A percentile compares a stretch with the other conserved stretches of the same genome.
These are phyloP conservation scores for Lenzites betulinus DNA, from an alignment of 768 basidiomycete genomes.

Conservation along the genomic window DNA sequence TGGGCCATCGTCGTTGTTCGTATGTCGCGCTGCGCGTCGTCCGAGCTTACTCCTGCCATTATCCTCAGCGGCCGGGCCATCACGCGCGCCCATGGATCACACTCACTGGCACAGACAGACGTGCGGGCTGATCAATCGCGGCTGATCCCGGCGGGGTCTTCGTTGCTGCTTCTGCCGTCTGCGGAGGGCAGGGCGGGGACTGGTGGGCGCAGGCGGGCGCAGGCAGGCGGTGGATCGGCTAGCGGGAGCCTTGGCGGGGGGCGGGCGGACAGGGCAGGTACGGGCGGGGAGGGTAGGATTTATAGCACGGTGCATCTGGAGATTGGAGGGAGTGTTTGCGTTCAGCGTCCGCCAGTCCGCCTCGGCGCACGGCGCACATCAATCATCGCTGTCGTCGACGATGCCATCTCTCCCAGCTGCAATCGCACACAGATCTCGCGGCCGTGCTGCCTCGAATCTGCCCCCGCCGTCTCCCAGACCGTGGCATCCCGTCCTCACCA, in stretches of 20 bases:
- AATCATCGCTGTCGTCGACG: slow-evolving; percentile 30
- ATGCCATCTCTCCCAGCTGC: slow-evolving; percentile 30
- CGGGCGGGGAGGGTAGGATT: too few species aligned
- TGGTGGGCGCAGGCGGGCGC: too few species aligned
- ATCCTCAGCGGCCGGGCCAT: neutral
- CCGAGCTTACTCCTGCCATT: slow-evolving; percentile 16
- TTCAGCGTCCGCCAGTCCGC: slow-evolving; percentile 25
- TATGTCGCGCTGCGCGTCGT: neutral
- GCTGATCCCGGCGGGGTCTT: neutral
- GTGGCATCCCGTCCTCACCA: slow-evolving; percentile 28
- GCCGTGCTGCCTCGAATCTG: slow-evolving; percentile 12
- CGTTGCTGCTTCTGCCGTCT: neutral
- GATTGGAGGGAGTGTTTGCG: neutral
- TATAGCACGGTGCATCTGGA: too few species aligned
- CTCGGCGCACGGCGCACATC: slow-evolving; percentile 15
- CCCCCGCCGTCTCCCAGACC: slow-evolving; percentile 17
- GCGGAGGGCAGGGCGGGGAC: slow-evolving; percentile 4
- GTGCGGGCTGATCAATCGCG: neutral
- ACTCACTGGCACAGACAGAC: slow-evolving; percentile 2
- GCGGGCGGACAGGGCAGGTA: neutral
- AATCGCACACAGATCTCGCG: slow-evolving; percentile 17
- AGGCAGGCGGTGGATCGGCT: neutral
- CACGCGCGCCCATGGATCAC: slow-evolving; percentile 10
- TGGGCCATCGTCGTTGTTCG: slow-evolving; percentile 39
- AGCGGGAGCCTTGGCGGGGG: neutral